Percentiles rank a stretch among this genome's conserved stretches.
phyloP scores from a whole-genome alignment of 2,329 filamentous ascomycete genomes.

The Calonectria pseudoreteaudii region DNA sequence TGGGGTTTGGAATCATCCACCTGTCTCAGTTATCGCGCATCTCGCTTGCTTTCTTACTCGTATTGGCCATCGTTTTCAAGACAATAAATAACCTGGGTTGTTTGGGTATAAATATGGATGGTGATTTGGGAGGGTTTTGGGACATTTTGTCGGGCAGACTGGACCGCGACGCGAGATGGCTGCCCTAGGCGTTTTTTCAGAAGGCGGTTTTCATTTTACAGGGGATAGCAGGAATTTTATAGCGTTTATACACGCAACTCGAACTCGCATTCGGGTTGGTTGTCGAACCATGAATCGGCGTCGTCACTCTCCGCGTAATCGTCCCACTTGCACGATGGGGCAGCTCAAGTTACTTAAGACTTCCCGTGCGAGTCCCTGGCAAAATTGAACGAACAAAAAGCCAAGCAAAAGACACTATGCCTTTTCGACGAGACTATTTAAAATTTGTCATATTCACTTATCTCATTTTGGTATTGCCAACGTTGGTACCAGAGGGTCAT shows the following conservation, averaged over 20 bases:
- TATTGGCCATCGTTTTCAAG: conserved; percentile 5
- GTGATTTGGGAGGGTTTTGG: conserved; percentile 17
- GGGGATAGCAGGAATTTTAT: conserved; percentile 5
- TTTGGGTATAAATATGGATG: conserved; percentile 13
- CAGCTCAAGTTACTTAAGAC: not conserved
- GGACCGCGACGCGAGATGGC: not conserved
- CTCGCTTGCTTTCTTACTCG: conserved; percentile 3
- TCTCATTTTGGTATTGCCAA: conserved; percentile 15
- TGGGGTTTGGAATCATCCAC: not conserved
- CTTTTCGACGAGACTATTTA: not conserved
- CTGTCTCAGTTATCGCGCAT: conserved; percentile 1
- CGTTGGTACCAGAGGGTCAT: conserved; percentile 8
- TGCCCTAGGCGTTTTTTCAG: conserved; percentile 26
- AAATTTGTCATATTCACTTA: conserved; percentile 11
- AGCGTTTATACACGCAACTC: conserved; percentile 22
- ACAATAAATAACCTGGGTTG: conserved; percentile 6
- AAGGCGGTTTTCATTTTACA: conserved; percentile 16
- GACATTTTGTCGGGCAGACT: conserved; percentile 24
- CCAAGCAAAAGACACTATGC: not conserved
- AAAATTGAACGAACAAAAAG: not conserved
- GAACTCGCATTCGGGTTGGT: conserved; percentile 11
- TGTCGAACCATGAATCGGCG: conserved; percentile 14
- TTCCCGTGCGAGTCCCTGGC: not conserved
- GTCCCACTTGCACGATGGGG: conserved; percentile 18
- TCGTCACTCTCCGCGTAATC: conserved; percentile 22